Percentiles rank a stretch among this genome's conserved stretches.
These are phyloP conservation scores for Coleophoma cylindrospora DNA, from an alignment of 2,329 filamentous ascomycete species.

Conservation along the genomic window DNA sequence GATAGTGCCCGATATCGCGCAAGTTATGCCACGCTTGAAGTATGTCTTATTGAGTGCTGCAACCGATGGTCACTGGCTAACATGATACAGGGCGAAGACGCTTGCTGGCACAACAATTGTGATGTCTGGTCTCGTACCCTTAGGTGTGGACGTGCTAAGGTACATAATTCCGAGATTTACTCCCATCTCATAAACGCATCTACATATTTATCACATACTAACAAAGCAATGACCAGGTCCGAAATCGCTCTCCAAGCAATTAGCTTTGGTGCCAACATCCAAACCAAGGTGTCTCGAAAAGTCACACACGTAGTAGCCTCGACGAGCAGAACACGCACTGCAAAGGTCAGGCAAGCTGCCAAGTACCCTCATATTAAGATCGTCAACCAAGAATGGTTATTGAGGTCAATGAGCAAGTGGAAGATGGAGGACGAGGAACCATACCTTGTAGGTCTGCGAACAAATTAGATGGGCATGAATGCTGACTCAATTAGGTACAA, in stretches of 20 bases:
- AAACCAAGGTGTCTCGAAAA: conserved; percentile 48
- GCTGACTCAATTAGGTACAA: conserved; percentile 42
- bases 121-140: conserved; percentile 83
- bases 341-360: conserved; percentile 85
- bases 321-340: conserved; percentile 69
- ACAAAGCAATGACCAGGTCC: conserved; percentile 41
- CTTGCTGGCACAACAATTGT: conserved; percentile 75
- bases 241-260: conserved; percentile 85
- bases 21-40: conserved; percentile 81
- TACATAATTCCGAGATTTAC: conserved; percentile 23
- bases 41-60: conserved; percentile 9
- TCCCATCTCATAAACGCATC: conserved; percentile 3
- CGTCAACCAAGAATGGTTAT: conserved; percentile 86
- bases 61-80: conserved; percentile 10
- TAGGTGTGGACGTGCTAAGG: conserved; percentile 70
- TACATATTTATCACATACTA: conserved; percentile 1
- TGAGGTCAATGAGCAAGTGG: conserved; percentile 83
- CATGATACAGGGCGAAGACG: conserved; percentile 43
- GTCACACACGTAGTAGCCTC: conserved; percentile 74
- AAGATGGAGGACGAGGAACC: conserved; percentile 70
- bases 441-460: conserved; percentile 18
- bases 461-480: background rate
- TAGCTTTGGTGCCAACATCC: conserved; percentile 71
- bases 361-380: conserved; percentile 80
- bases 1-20: conserved; percentile 77